These are phyloP conservation scores for Colletotrichum limetticola DNA, from an alignment of 2,329 filamentous ascomycete genomes.

Conservation along the genomic window DNA sequence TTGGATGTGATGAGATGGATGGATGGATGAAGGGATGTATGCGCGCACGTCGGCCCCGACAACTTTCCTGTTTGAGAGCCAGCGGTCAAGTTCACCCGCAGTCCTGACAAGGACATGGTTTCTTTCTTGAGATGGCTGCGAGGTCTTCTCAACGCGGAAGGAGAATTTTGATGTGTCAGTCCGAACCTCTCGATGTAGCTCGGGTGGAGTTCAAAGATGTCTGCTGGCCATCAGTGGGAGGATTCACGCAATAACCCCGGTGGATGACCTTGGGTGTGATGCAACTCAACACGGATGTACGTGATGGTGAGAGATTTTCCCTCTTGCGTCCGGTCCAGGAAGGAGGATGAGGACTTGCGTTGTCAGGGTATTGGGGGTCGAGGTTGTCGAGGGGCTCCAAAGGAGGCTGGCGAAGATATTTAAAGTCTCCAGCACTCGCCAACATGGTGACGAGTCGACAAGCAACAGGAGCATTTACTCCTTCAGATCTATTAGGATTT, in stretches of 20 bases:
- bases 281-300: conserved; percentile 27
- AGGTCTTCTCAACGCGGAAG: conserved; percentile 14
- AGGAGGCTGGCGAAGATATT: conserved; percentile 19
- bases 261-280: conserved; percentile 17
- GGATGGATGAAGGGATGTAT: not conserved
- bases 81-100: not conserved
- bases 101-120: conserved; percentile 19
- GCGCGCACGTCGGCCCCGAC: not conserved
- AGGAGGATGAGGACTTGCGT: not conserved
- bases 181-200: not conserved
- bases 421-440: conserved; percentile 23
- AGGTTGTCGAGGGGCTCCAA: not conserved
- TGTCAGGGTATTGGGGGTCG: not conserved
- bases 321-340: conserved; percentile 14
- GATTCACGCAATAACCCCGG: not conserved
- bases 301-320: conserved; percentile 8
- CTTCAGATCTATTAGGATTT: conserved; percentile 12
- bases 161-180: conserved; percentile 4
- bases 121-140: not conserved
- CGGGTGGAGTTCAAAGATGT: conserved; percentile 10
- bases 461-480: conserved; percentile 27
- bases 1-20: not conserved
- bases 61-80: conserved; percentile 19
- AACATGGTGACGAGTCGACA: not conserved
- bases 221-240: not conserved